Evolutionary conservation across 2,329 filamentous ascomycete genomes (phyloP), one percentile per base, ranked within the genome.

Genomic region (Mycosphaerella sp.): DNA sequence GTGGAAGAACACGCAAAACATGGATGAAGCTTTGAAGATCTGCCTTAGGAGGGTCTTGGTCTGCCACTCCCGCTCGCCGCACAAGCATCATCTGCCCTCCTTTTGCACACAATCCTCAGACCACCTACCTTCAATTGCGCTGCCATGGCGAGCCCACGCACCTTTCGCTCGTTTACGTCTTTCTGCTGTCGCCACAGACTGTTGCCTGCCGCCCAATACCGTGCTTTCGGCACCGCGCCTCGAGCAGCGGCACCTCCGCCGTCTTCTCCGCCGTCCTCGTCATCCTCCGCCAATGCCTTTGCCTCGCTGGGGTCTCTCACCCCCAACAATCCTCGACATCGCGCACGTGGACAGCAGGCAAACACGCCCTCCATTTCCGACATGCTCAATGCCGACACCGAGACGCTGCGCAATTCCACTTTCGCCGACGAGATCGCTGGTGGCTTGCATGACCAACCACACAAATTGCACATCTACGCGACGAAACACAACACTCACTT

Each of bases 401-500:
- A 50, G 12, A 48, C 44, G 12, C 46, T 52, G n/a, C 41, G 30
- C 36, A 50, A 53, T 34, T 50, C 50, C 18, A 35, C 39, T 30
- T 50, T 50, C 32, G 44, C 36, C 12, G 30, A 53, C n/a, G 63
- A 62, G 34, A 49, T 61, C 36, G 52, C 54, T 35, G 44, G 55
- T 16, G 48, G 17, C 27, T 6, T 14, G 13, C 34, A 34, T 34
- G 48, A 60, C 13, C 49, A 52, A 39, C 85, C 87, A 2, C 89
- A 89, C 74, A 89, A 95, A 68, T 79, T 98, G 58, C 88, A 95
- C 73, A 77, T 98, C 68, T 91, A 82, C 72, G 75, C 86, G 25
- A 85, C 87, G 68, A 94, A 89, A 73, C 93, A 96, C 79, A 98
- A 98, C 75, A 93, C 88, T 16, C 89, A 97, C 71, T 80, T 98